Base-by-base conservation (phyloP, 345 rosid genomes). In the Dipteronia dyeriana region DNA sequence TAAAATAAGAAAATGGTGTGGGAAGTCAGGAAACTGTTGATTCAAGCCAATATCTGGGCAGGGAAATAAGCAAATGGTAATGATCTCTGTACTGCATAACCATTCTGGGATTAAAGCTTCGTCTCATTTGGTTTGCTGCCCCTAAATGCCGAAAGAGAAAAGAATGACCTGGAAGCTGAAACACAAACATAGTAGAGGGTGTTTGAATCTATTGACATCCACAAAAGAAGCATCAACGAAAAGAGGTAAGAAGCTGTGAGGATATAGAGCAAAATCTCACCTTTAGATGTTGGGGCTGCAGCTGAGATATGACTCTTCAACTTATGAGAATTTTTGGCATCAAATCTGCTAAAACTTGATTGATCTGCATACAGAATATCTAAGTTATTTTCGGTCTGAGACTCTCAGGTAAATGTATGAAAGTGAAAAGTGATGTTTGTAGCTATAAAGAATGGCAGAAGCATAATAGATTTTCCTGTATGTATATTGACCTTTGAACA, bases 111-210 rank as follows among this genome's bases (percentile, higher is more conserved):
- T 84, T 77, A 26, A 71, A 81, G 82, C 88, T 83, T 88, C 68
- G 83, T 80, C 73, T 88, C 86, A 66, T 83, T 87, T 51, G 90
- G 90, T 80, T 87, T 87, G 85, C 86, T 85, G 47, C 88, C 87
- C 74, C 89, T 86, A 71, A 90, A 90, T 61, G 92, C 92, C 66
- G 94, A 88, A 75, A 90, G 92, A 62, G 91, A 90, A 85, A 90
- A 90, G 88, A 90, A 90, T 38, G 94, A 90, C 87, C 91, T 86
- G 26, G 92, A 51, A 41, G 82, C 94, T 88, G 88, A 70, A 79
- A 81, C 64, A 79, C 68, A 74, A 47, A 64, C 26, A 64, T 16
- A 22, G 71, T 22, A 66, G 11, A 60, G 62, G 64, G 38, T 7
- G 23, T 69, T 65, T 41, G 43, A 76, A 72, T 41, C 41, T 20